Evolutionary conservation across 1,284 basidiomycete species (phyloP).

Genomic region (Porogramme epimiltina): DNA sequence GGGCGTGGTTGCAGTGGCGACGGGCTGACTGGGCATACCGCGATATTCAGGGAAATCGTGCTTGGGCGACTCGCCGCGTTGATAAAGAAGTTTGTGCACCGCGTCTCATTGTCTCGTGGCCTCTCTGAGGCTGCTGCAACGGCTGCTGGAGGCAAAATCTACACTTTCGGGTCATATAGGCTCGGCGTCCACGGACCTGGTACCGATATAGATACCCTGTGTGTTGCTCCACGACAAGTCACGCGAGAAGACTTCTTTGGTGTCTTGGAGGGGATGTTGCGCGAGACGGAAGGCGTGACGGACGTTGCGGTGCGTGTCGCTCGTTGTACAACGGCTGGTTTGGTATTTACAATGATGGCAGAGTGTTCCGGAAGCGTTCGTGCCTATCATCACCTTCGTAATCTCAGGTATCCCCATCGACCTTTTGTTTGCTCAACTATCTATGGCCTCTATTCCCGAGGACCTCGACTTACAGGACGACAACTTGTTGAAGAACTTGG

Average conservation of each 20-base stretch:
- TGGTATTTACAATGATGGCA: constrained; percentile 32
- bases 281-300: constrained; percentile 81
- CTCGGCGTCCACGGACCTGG: constrained; percentile 97
- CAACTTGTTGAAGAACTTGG: constrained; percentile 90
- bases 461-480: constrained; percentile 90
- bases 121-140: constrained; percentile 86
- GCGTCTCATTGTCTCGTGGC: constrained; percentile 78
- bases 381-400: constrained; percentile 92
- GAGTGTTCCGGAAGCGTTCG: constrained; percentile 96
- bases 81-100: constrained; percentile 93
- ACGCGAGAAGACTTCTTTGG: constrained; percentile 95
- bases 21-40: constrained; percentile 1
- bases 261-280: constrained; percentile 88
- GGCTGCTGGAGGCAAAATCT: constrained; percentile 96
- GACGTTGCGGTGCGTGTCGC: constrained; percentile 81
- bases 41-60: constrained; percentile 82
- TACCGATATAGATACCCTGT: constrained; percentile 96
- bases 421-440: constrained; percentile 88
- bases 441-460: constrained; percentile 88
- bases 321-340: background rate
- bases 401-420: constrained; percentile 94
- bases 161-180: constrained; percentile 96
- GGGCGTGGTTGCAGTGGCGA: constrained; percentile 10
- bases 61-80: constrained; percentile 89
- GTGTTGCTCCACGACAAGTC: constrained; percentile 96